Percentiles rank a stretch among this genome's conserved stretches.
Conservation (phyloP, 495 filamentous ascomycete species). For the Penicillium atrosanguineum region DNA sequence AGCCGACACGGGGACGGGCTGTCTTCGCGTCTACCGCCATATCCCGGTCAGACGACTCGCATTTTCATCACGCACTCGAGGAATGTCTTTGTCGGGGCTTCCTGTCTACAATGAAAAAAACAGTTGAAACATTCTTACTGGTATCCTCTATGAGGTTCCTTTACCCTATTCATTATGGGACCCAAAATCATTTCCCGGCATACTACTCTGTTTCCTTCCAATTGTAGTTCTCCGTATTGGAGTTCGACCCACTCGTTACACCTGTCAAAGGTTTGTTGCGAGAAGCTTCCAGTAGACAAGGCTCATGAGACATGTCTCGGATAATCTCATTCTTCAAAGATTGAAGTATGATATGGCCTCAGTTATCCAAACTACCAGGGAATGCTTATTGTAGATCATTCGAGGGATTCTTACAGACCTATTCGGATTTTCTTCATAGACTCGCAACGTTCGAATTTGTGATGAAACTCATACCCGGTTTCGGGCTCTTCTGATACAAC, state of each 20-base stretch:
- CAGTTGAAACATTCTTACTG: constrained; percentile 40
- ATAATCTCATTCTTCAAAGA: too few relatives aligned
- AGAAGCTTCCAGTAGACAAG: too few relatives aligned
- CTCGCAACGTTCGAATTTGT: too few relatives aligned
- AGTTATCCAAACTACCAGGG: too few relatives aligned
- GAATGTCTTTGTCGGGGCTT: constrained; percentile 36
- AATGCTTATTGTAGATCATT: too few relatives aligned
- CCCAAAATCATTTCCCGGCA: background rate
- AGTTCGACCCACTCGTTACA: background rate
- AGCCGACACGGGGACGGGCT: constrained; percentile 35
- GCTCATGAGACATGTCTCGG: background rate
- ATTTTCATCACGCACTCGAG: constrained; percentile 32
- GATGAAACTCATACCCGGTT: too few relatives aligned
- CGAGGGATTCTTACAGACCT: too few relatives aligned
- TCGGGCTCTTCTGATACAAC: too few relatives aligned
- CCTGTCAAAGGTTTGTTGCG: background rate
- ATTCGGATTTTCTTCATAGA: too few relatives aligned
- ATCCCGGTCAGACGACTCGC: constrained; percentile 36
- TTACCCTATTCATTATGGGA: constrained; percentile 12
- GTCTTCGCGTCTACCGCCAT: constrained; percentile 36
- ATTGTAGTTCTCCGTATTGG: background rate
- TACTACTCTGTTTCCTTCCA: background rate
- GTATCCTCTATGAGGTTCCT: constrained; percentile 8
- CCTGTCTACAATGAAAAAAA: constrained; percentile 41
- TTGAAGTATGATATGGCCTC: too few relatives aligned